These are phyloP conservation scores for Phalaenopsis hybrid DNA, from an alignment of 116 monocot genomes.

Conservation along the genomic window DNA sequence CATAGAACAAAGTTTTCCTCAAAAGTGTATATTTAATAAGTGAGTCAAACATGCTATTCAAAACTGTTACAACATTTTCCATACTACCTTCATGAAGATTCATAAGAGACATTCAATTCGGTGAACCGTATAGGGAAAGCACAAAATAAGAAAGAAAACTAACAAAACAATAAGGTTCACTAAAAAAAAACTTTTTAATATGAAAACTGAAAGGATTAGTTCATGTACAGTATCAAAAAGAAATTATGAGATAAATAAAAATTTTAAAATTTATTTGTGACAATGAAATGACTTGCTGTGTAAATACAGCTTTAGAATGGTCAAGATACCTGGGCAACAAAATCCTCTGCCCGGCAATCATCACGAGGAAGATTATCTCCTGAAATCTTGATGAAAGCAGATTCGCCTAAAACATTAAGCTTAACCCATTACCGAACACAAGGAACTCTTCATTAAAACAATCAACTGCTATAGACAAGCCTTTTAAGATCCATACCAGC, in stretches of 20 bases:
- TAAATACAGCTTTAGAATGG: neutral
- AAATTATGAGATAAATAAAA: neutral
- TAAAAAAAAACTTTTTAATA: neutral
- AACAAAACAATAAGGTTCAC: neutral
- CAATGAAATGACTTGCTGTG: neutral
- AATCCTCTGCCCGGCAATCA: conserved; percentile 12
- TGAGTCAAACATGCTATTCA: neutral
- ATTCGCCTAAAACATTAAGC: conserved; percentile 10
- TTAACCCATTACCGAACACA: neutral
- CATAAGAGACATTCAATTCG: neutral
- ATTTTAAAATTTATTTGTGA: neutral
- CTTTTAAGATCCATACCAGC: conserved; percentile 15
- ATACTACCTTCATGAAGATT: neutral
- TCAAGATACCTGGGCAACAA: conserved; percentile 22
- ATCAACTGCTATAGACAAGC: neutral
- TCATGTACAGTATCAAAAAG: neutral
- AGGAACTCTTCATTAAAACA: conserved; percentile 2
- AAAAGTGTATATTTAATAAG: neutral
- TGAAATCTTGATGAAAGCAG: conserved; percentile 11
- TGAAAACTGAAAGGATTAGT: neutral
- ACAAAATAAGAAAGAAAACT: neutral
- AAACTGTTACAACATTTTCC: neutral
- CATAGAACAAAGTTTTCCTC: neutral
- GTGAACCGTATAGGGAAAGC: neutral
- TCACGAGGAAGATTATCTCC: conserved; percentile 9